Percentiles rank a stretch among this genome's conserved stretches.
These are phyloP conservation scores for Clonostachys solani DNA, from an alignment of 2,329 filamentous ascomycete species.

Conservation along the genomic window DNA sequence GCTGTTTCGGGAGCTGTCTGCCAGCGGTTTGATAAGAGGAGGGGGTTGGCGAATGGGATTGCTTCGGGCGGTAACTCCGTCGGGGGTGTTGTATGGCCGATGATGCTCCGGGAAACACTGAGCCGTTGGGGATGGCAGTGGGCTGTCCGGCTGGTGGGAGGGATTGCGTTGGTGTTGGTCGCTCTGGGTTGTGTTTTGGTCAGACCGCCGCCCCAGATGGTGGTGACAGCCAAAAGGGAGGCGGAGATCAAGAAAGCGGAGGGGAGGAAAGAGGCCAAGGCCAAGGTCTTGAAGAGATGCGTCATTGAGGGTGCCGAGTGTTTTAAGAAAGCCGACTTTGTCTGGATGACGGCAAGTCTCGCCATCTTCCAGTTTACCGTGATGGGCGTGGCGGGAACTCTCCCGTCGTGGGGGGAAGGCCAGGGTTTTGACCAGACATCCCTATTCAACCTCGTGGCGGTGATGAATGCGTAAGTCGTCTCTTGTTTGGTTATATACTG, in stretches of 20 bases:
- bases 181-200: not conserved
- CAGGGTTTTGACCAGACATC: not conserved
- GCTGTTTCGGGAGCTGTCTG: constrained; percentile 2
- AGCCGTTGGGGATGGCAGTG: constrained; percentile 2
- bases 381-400: constrained; percentile 3
- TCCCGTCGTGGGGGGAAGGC: constrained; percentile 3
- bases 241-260: not conserved
- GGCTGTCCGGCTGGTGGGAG: constrained; percentile 1
- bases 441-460: constrained; percentile 4
- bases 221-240: not conserved
- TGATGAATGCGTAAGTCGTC: constrained; percentile 3
- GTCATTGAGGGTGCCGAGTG: not conserved
- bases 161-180: not conserved
- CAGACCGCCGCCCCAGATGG: not conserved
- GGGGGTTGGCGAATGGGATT: constrained; percentile 6
- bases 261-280: not conserved
- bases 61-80: constrained; percentile 4
- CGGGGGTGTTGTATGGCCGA: constrained; percentile 6
- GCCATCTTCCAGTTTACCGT: constrained; percentile 2
- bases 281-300: not conserved
- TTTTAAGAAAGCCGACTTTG: constrained; percentile 2
- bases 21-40: constrained; percentile 1
- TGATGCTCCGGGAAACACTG: constrained; percentile 4
- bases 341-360: constrained; percentile 4
- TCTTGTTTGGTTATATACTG: not conserved